Evolutionary conservation across 2,329 filamentous ascomycete genomes (phyloP), one percentile per base, ranked within the genome.

Genomic region (Diaporthe sp.): DNA sequence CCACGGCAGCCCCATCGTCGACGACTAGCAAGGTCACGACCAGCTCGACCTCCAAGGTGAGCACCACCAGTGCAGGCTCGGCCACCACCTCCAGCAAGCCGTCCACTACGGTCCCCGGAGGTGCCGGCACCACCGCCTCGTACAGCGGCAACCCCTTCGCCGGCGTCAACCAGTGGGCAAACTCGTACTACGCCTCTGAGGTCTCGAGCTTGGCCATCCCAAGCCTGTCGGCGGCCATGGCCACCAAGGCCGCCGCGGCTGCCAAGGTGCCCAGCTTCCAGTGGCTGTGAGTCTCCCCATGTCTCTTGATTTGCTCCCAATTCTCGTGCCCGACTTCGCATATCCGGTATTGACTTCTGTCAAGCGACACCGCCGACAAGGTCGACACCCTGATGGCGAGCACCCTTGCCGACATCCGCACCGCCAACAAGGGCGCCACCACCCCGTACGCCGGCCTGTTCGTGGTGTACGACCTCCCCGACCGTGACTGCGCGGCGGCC

Each of bases 131-230:
- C 42, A 86, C 85, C 0, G 85, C 83, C 13, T 82, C 82, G 54
- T 86, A 84, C 78, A 82, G 86, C 19, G 91, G 90, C n/a, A 91
- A 90, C 82, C 88, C 88, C 19, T 90, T 88, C 80, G 75, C 80
- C 15, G 87, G 86, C 22, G 86, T 89, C 68, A 81, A 84, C 68
- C 82, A 87, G 78, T 90, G 87, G 85, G 86, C 88, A 79, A 90
- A 90, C 82, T 82, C 80, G 72, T 89, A 86, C 83, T 91, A 90
- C 78, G 84, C 86, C n/a, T 87, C 87, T 25, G 88, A 90, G 80
- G 85, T 91, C 73, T 84, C 85, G 72, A 86, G 81, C 47, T 82
- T 87, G 25, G 92, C 92, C 10, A 88, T 94, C 28, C 92, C 92
- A 12, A 89, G 89, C 22, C 82, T 94, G 75, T 89, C 89, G 13